A percentile compares a stretch with the other conserved stretches of the same genome.
These are phyloP conservation scores for Halenospora varia DNA, from an alignment of 495 filamentous ascomycete species.

Conservation along the genomic window DNA sequence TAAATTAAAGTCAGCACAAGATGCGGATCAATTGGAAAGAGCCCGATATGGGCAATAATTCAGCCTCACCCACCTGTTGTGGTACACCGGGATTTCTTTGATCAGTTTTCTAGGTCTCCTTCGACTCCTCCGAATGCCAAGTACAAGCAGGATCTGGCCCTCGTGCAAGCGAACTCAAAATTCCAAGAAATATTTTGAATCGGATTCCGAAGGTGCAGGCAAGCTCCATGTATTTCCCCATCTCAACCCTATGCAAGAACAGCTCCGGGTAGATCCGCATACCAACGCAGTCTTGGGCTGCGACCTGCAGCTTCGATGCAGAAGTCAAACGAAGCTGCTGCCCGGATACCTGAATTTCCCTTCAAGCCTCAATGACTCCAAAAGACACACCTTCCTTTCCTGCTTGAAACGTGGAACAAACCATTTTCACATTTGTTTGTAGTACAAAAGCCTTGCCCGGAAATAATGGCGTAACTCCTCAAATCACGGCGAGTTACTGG, in stretches of 20 bases:
- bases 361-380: conserved; percentile 2
- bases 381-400: background rate
- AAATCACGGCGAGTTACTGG: conserved; percentile 12
- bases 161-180: conserved; percentile 1
- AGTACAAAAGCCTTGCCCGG: conserved; percentile 18
- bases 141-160: no score
- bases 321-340: conserved; percentile 5
- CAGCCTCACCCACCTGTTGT: no score
- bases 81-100: no score
- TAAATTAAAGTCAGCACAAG: no score
- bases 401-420: conserved; percentile 17
- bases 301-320: background rate
- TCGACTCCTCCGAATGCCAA: no score
- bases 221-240: conserved; percentile 3
- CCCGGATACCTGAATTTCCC: background rate
- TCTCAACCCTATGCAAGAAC: conserved; percentile 5
- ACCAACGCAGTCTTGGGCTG: background rate
- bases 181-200: no score
- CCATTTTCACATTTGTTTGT: conserved; percentile 10
- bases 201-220: background rate
- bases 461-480: conserved; percentile 2
- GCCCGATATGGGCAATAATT: no score
- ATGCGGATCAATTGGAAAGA: no score
- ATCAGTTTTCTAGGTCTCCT: no score
- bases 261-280: conserved; percentile 6